Percentiles rank a stretch among this genome's conserved stretches.
Evolutionary conservation across 1,139 yeast genomes (phyloP).

Genomic region (Arxiozyma heterogenica): DNA sequence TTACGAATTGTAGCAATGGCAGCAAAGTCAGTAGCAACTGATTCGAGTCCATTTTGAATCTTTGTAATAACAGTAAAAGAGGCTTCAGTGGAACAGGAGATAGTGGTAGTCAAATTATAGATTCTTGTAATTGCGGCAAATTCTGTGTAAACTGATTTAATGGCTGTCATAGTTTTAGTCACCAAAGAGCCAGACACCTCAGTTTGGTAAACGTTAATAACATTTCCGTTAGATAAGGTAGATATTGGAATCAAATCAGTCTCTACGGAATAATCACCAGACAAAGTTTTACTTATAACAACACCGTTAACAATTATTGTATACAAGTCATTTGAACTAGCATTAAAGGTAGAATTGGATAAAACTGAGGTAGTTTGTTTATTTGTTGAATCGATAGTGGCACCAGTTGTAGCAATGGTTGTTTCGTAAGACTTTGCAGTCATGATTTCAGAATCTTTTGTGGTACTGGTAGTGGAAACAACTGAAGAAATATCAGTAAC

Average conservation of each 20-base stretch:
- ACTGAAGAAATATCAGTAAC: not conserved
- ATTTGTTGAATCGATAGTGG: not conserved
- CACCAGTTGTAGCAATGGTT: not conserved
- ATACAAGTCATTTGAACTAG: not conserved
- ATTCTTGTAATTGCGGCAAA: constrained; percentile 2
- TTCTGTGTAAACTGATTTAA: constrained; percentile 1
- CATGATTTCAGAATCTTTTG: not conserved
- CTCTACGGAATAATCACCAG: not conserved
- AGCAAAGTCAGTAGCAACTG: not conserved
- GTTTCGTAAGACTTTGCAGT: not conserved
- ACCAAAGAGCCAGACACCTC: not conserved
- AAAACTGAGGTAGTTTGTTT: not conserved
- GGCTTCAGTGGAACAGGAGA: not conserved
- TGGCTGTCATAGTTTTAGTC: not conserved
- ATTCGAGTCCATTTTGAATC: not conserved
- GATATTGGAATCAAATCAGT: constrained; percentile 1
- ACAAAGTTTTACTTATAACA: not conserved
- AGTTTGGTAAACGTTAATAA: not conserved
- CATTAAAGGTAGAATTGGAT: not conserved
- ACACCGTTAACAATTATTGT: not conserved
- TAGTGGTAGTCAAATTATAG: constrained; percentile 1
- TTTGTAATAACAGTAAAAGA: not conserved
- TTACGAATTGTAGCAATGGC: not conserved
- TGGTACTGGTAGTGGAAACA: not conserved
- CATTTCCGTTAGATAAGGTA: not conserved